Base-by-base conservation (phyloP, 306 rosid species). In the Pterocarpus santalinus region DNA sequence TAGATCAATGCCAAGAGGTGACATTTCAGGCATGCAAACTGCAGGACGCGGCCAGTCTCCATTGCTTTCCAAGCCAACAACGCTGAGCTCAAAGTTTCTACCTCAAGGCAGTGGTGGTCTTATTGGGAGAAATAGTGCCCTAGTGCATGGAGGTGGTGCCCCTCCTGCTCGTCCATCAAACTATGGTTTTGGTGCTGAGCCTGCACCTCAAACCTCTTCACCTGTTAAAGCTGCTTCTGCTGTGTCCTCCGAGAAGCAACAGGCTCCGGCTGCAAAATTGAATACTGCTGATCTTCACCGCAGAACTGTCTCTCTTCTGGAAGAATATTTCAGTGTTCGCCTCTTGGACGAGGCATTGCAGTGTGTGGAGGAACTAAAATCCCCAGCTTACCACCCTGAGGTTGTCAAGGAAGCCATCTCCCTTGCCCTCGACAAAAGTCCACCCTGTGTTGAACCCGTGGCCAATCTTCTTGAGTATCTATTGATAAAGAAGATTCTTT, bases 51-150 rank as follows among this genome's bases (percentile, higher is more conserved):
- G 92, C 14, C 97, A 85, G 82, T 61, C 95, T 62, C 90, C 88
- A 8, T 82, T 86, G 80, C 10, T 83, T 71, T 87, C 92, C 12
- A 96, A 91, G 76, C 4, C 94, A 30, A 16, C 98, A 1, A 52
- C 90, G 2, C 64, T 87, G 64, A 94, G 85, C 86, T 51, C 97
- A 2, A 90, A 87, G 91, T 83, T 92, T 17, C 83, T 96, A 81
- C 98, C 99, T 64, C 99, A 94, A 87, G 97, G 98, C 75, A 92
- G 92, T 76, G 91, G 87, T 81, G 95, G 91, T 49, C 72, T 85
- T 64, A 81, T 89, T 85, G 94, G 94, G 44, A 91, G 83, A 82
- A 90, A 80, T 57, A 92, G 97, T 83, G 98, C 98, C 86, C 84
- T 94, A 49, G 83, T 96, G 87, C 98, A 90, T 55, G 97, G 97